phyloP scores from a whole-genome alignment of 768 basidiomycete species.

The Saitozyma sp. region DNA sequence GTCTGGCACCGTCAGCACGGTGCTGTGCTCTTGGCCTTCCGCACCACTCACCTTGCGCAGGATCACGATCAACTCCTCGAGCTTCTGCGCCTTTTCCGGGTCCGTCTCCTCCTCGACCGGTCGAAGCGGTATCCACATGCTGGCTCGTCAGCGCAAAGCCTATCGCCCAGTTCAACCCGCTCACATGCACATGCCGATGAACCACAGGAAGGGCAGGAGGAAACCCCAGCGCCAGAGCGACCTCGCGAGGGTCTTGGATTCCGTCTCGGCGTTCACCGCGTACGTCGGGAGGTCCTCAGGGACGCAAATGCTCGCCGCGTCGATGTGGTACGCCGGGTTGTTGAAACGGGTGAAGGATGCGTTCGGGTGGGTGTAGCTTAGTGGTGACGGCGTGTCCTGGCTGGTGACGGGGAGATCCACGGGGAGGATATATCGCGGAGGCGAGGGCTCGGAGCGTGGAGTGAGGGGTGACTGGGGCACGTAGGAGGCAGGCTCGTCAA shows the following conservation, averaged over 20 bases:
- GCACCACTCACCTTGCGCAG: slow-evolving; percentile 33
- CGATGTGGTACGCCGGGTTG: not conserved
- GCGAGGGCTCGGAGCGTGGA: slow-evolving; percentile 14
- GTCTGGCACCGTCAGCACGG: slow-evolving; percentile 28
- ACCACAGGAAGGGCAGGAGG: slow-evolving; percentile 38
- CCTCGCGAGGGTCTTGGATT: slow-evolving; percentile 43
- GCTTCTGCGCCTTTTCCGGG: slow-evolving; percentile 40
- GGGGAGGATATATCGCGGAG: not conserved
- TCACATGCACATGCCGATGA: slow-evolving; percentile 44
- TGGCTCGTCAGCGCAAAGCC: not conserved
- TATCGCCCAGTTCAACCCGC: slow-evolving; percentile 5
- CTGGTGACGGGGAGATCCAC: too few relatives aligned
- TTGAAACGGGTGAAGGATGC: not conserved
- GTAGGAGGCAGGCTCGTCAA: slow-evolving; percentile 10
- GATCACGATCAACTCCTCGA: slow-evolving; percentile 45
- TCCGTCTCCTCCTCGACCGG: slow-evolving; percentile 39
- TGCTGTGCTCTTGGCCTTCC: not conserved
- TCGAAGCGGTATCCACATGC: slow-evolving; percentile 43
- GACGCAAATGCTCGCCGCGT: not conserved
- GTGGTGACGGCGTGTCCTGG: too few relatives aligned
- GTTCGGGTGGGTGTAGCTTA: not conserved
- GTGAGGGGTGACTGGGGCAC: slow-evolving; percentile 1
- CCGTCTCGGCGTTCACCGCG: slow-evolving; percentile 31
- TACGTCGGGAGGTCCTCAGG: slow-evolving; percentile 38
- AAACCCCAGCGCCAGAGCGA: slow-evolving; percentile 43